Conservation (phyloP, 2,329 filamentous ascomycete genomes). For the Salinomyces thailandicus region DNA sequence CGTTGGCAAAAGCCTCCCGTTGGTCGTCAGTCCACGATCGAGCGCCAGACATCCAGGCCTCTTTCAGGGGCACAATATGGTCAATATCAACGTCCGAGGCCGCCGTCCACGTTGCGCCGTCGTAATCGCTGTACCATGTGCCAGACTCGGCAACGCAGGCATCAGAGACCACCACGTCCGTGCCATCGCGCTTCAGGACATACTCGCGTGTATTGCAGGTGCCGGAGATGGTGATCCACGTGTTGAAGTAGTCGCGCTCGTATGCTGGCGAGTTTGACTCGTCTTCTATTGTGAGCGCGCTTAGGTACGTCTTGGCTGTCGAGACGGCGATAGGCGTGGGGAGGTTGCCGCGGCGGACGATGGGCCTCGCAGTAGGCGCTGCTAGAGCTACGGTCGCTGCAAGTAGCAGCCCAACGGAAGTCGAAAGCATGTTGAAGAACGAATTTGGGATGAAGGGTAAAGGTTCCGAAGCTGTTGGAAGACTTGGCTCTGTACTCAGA, state of each 20-base stretch:
- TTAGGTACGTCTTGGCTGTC: constrained; percentile 21
- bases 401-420: constrained; percentile 6
- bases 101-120: constrained; percentile 58
- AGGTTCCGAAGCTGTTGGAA: too few species aligned
- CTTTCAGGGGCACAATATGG: constrained; percentile 63
- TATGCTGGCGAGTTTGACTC: constrained; percentile 38
- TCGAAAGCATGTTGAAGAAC: not conserved
- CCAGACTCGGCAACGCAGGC: constrained; percentile 57
- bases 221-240: constrained; percentile 57
- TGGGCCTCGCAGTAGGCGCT: constrained; percentile 12
- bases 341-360: constrained; percentile 19
- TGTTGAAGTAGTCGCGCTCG: constrained; percentile 57
- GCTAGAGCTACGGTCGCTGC: constrained; percentile 14
- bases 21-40: constrained; percentile 57
- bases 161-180: constrained; percentile 46
- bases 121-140: constrained; percentile 61
- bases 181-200: constrained; percentile 65
- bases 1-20: constrained; percentile 31
- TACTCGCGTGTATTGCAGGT: constrained; percentile 62
- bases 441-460: too few species aligned
- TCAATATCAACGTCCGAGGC: constrained; percentile 70
- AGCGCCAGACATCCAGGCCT: constrained; percentile 48
- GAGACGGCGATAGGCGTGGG: constrained; percentile 20
- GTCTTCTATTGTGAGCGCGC: constrained; percentile 16
- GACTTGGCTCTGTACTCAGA: too few species aligned